Evolutionary conservation across 2,329 filamentous ascomycete genomes (phyloP).

Genomic region (Fusarium sp.): DNA sequence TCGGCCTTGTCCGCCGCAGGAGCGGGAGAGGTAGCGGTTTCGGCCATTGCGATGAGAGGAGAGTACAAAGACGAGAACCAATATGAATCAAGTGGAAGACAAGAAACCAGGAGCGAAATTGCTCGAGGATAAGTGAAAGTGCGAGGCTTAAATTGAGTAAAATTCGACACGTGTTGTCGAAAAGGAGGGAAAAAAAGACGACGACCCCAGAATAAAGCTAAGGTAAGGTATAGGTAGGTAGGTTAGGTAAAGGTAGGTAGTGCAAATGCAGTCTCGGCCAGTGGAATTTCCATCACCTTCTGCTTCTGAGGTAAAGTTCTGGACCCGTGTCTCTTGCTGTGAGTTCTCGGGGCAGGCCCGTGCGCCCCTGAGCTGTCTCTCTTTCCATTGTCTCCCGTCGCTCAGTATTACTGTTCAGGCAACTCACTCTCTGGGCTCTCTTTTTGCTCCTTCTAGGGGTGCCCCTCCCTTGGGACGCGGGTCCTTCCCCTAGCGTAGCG

Average conservation of each 20-base stretch:
- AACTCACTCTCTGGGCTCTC: slow-evolving; percentile 6
- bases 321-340: slow-evolving; percentile 38
- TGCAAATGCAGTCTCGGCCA: neutral
- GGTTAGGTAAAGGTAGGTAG: slow-evolving; percentile 11
- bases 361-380: slow-evolving; percentile 31
- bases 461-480: slow-evolving; percentile 29
- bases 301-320: slow-evolving; percentile 25
- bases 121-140: slow-evolving; percentile 20
- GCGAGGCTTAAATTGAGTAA: slow-evolving; percentile 6
- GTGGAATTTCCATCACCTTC: slow-evolving; percentile 42
- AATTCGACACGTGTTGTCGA: slow-evolving; percentile 30
- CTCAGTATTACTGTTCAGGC: neutral
- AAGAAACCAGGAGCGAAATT: slow-evolving; percentile 30
- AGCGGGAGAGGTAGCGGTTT: slow-evolving; percentile 56
- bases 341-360: slow-evolving; percentile 37
- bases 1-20: slow-evolving; percentile 47
- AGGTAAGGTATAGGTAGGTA: slow-evolving; percentile 13
- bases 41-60: slow-evolving; percentile 52
- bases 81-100: slow-evolving; percentile 20
- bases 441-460: slow-evolving; percentile 12
- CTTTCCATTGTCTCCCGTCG: neutral
- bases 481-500: slow-evolving; percentile 35
- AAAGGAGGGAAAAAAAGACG: slow-evolving; percentile 26
- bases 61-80: slow-evolving; percentile 3
- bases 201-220: slow-evolving; percentile 20